Base-by-base conservation (phyloP, 2,329 filamentous ascomycete species). In the Cercospora canescens region DNA sequence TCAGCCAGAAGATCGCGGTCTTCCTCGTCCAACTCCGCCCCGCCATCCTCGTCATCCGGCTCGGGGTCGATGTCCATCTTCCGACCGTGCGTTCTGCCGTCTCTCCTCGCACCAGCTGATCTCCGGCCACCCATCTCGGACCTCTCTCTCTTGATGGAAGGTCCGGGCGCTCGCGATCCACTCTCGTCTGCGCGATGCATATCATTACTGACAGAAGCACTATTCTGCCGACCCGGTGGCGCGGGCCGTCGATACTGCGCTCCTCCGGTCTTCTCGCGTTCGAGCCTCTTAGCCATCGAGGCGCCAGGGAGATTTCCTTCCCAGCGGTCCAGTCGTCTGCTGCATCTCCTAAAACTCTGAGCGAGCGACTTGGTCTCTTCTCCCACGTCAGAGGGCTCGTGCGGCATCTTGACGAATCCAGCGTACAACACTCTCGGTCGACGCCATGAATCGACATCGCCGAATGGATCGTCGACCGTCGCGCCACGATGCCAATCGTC, bases 361-460 rank as follows among this genome's bases (percentile, higher is more conserved):
- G 88, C 86, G 65, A 91, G 89, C 1, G 87, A 83, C 62, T 85
- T 84, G 6, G 88, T 84, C 76, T 94, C 91, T 76, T 94, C 92
- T 50, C 92, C 92, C 71, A 88, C 91, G 78, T 94, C 91, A 67
- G 92, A 89, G 0, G 83, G 78, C 75, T 94, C 91, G 8, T 64
- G 68, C 21, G 79, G 79, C 0, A 91, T 80, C 34, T 86, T 88
- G 60, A 86, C 87, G 41, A 92, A 83, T 1, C 89, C 92, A 1
- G 77, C 79, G 54, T 71, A 68, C 14, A 70, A 64, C 24, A 72
- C 68, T 45, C 71, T 57, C 8, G 74, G 70, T 24, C 69, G 68
- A 9, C 69, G 71, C 55, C 69, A 68, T 7, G 64, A 34, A 24
- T 74, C 73, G 3, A 72, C 60, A 24, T 75, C 68, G 14, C 71